Base-by-base conservation (phyloP, 78 protist species). In the Emiliania huxleyi region DNA sequence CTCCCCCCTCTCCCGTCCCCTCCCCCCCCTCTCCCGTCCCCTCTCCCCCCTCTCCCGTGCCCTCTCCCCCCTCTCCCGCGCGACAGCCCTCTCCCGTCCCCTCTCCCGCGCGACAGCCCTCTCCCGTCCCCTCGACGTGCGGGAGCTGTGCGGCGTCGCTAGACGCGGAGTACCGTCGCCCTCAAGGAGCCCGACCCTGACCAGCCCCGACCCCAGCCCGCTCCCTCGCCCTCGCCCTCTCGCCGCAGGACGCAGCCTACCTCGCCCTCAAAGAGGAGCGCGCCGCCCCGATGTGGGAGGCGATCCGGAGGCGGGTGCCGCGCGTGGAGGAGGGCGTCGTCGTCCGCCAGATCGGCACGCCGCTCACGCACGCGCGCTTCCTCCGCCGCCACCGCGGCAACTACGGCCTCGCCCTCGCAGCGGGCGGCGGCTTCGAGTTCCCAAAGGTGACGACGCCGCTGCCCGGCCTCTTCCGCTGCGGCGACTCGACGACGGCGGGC, bases 351-450 rank as follows among this genome's bases (percentile, higher is more conserved):
- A 19, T 81, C n/a, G 88, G 42, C 18, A 44, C 88, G 55, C 88
- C 88, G 2, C 88, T 81, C 2, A 81, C 88, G 5, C 88, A 81
- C 44, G 90, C 62, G 43, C 90, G 90, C 0, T 85, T 4, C 90
- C 69, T 85, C 26, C 19, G 33, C 29, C 38, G 90, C 12, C 5
- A 33, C 15, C 56, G 89, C 43, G 93, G 93, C 75, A 77, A 62
- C 49, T 75, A 77, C 38, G 88, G 93, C 81, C 89, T 48, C 1
- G 93, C 93, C 42, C 33, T 91, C 87, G 37, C 42, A 26, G 93
- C 93, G 1, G 87, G 88, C 43, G 0, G 33, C 35, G 49, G 26
- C 8, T 43, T 43, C 62, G 12, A 5, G 23, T 42, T 77, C 48
- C 87, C 87, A 1, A 33, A 19, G 18, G 87, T 77, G 49, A 15